Percentiles rank a stretch among this genome's conserved stretches.
phyloP scores from a whole-genome alignment of 2,329 filamentous ascomycete genomes.

The Colletotrichum costaricense region DNA sequence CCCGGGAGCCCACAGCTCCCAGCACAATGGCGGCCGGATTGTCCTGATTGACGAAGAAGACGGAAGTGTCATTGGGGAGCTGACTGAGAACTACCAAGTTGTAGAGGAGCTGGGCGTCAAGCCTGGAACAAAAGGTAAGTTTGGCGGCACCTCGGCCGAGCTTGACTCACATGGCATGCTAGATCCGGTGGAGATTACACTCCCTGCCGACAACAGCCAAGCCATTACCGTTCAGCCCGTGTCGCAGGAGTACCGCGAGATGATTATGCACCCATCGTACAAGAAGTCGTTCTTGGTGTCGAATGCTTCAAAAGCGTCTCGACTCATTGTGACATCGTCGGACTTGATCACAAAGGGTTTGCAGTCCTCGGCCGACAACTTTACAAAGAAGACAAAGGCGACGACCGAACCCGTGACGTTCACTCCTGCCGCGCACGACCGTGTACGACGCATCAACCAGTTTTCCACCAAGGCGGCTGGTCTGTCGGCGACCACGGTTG shows the following conservation, averaged over 20 bases:
- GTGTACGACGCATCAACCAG: slow-evolving; percentile 89
- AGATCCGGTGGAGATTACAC: slow-evolving; percentile 84
- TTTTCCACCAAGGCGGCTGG: slow-evolving; percentile 83
- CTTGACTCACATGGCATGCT: slow-evolving; percentile 34
- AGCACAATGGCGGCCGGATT: slow-evolving; percentile 76
- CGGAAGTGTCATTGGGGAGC: slow-evolving; percentile 92
- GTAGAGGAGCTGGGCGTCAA: slow-evolving; percentile 81
- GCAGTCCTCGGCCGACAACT: slow-evolving; percentile 80
- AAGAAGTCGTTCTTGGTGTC: slow-evolving; percentile 87
- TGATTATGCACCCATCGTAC: slow-evolving; percentile 91
- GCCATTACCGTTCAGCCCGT: slow-evolving; percentile 75
- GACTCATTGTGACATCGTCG: slow-evolving; percentile 90
- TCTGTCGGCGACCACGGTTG: slow-evolving; percentile 87
- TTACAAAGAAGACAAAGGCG: slow-evolving; percentile 84
- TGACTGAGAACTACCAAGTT: slow-evolving; percentile 84
- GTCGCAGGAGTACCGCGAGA: slow-evolving; percentile 77
- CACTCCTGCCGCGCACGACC: slow-evolving; percentile 83
- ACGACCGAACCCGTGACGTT: slow-evolving; percentile 87
- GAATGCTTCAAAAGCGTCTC: slow-evolving; percentile 87
- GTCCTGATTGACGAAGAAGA: slow-evolving; percentile 96
- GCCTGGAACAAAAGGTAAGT: slow-evolving; percentile 96
- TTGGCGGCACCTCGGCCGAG: slow-evolving; percentile 54
- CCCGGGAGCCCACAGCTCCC: slow-evolving; percentile 66
- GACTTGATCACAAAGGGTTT: slow-evolving; percentile 82
- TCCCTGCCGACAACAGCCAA: slow-evolving; percentile 74